Base-by-base conservation (phyloP, 805 yeast species). In the Metschnikowia kunwiensis region DNA sequence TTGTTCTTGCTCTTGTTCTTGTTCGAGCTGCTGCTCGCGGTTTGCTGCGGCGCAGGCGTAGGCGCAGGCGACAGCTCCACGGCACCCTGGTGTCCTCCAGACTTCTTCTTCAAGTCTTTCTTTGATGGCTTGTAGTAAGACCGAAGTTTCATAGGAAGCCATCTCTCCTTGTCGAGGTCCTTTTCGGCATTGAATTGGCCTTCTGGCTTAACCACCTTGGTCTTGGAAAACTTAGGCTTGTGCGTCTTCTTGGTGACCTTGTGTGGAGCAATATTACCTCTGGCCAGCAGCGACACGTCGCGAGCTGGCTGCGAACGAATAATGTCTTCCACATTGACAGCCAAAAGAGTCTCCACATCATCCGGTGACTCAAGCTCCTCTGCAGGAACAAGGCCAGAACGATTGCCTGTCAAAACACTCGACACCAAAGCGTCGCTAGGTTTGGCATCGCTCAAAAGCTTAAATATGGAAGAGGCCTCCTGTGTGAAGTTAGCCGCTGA, bases 91-190 rank as follows among this genome's bases (percentile, higher is more conserved):
- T 40, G 48, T 9, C 51, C 51, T 10, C 47, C 46, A 10, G 39
- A 18, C 24, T 36, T 44, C 39, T 47, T 45, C 38, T 46, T 45
- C 36, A 30, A 33, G 18, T 45, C 47, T 23, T 43, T 49, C 32
- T 47, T 47, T 55, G 85, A 82, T 10, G 94, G 86, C 59, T 78
- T 86, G 64, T 83, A 88, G 50, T 80, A 77, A 5, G 88, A 75
- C 58, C 97, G 77, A 55, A 89, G 94, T 55, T 80, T 83, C 72
- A 84, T 51, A 15, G 96, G 95, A 33, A 91, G 60, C 97, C 97
- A 89, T 63, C 97, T 81, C 60, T 89, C 97, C 46, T 53, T 32
- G 60, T 80, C 61, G 44, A 75, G 48, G 49, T 49, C 40, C 27
- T 39, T 43, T 18, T 36, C 38, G 1, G 44, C 36, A 19, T 44